These are phyloP conservation scores for Oemleria cerasiformis DNA, from an alignment of 306 rosid genomes.

Conservation along the genomic window DNA sequence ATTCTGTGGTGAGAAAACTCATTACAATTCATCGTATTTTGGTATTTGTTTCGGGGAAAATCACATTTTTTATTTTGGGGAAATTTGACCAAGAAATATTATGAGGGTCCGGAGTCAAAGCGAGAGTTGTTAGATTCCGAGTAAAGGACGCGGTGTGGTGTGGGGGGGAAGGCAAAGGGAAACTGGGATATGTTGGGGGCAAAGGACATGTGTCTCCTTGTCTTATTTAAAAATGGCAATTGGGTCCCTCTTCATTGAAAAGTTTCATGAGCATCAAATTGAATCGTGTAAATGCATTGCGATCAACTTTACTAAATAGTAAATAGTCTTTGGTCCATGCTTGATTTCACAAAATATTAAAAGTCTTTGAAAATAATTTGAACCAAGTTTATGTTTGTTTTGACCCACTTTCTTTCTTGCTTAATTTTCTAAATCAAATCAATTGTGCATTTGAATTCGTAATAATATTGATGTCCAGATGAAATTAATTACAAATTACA, in stretches of 20 bases:
- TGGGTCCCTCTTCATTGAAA: slow-evolving; percentile 5
- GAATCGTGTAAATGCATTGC: neutral
- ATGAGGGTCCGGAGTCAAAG: slow-evolving; percentile 33
- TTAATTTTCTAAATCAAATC: neutral
- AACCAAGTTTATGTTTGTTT: neutral
- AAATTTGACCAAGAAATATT: neutral
- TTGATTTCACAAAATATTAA: neutral
- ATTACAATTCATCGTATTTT: too few relatives aligned
- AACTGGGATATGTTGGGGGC: neutral
- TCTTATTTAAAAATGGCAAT: slow-evolving; percentile 11
- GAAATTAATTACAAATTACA: too few relatives aligned
- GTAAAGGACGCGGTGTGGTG: slow-evolving; percentile 36
- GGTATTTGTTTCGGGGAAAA: neutral
- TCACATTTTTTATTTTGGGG: neutral
- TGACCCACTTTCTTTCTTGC: neutral
- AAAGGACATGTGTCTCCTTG: slow-evolving; percentile 9
- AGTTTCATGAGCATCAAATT: neutral
- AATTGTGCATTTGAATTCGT: too few relatives aligned
- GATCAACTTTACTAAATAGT: neutral
- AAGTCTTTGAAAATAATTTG: neutral
- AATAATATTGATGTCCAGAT: too few relatives aligned
- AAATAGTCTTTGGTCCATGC: neutral
- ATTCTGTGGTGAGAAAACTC: too few relatives aligned
- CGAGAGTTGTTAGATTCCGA: slow-evolving; percentile 23
- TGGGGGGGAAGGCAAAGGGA: slow-evolving; percentile 15